phyloP scores from a whole-genome alignment of 2,329 filamentous ascomycete genomes.

The Xylaria polymorpha region DNA sequence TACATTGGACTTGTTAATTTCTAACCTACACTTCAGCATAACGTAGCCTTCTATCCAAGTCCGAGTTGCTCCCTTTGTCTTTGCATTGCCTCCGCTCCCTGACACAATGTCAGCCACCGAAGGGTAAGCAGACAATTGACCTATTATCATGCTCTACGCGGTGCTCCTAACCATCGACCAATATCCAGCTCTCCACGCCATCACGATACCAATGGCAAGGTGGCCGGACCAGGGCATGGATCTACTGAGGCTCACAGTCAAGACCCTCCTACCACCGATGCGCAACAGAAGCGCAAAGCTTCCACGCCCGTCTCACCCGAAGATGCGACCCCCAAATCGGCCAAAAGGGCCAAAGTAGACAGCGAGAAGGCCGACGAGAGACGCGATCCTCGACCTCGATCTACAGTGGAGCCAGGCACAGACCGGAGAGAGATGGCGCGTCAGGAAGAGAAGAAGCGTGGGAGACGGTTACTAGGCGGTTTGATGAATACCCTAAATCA shows the following conservation, averaged over 20 bases:
- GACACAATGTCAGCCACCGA: constrained; percentile 41
- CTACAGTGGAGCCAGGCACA: constrained; percentile 37
- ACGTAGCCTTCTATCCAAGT: constrained; percentile 22
- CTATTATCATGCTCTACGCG: not conserved
- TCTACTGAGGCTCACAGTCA: constrained; percentile 28
- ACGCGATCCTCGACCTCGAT: constrained; percentile 27
- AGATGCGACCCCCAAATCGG: constrained; percentile 42
- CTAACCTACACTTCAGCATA: constrained; percentile 34
- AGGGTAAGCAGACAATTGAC: constrained; percentile 38
- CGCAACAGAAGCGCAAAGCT: constrained; percentile 51
- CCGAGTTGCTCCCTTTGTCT: constrained; percentile 2
- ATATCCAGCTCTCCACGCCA: constrained; percentile 38
- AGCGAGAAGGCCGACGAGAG: constrained; percentile 37
- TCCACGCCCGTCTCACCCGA: constrained; percentile 39
- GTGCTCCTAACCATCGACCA: constrained; percentile 26
- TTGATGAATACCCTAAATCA: constrained; percentile 83
- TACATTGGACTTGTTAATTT: constrained; percentile 23
- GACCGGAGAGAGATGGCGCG: constrained; percentile 58
- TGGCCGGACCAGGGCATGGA: constrained; percentile 29
- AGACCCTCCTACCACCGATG: constrained; percentile 22
- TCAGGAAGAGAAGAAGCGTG: constrained; percentile 82
- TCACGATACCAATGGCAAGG: constrained; percentile 35
- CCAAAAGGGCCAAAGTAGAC: constrained; percentile 45
- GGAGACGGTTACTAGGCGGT: constrained; percentile 86
- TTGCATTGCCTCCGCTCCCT: constrained; percentile 4